Evolutionary conservation across 805 yeast species (phyloP).

Genomic region (Candida gorgasii): DNA sequence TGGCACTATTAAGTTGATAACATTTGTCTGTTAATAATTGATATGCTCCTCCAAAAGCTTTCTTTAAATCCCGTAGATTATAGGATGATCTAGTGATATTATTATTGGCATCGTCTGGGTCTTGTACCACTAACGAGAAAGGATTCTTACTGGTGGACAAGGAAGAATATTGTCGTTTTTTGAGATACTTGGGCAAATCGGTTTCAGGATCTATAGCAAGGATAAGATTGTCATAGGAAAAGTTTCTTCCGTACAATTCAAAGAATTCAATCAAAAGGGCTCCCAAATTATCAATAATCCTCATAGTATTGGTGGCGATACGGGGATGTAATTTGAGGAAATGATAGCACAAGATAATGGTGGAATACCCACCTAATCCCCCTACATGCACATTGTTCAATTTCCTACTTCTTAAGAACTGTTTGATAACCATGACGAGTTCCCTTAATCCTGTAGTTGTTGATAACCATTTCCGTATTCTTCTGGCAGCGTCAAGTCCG

Average conservation of each 20-base stretch:
- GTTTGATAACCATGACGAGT: constrained; percentile 78
- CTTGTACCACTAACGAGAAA: constrained; percentile 76
- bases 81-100: constrained; percentile 85
- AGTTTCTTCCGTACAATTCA: constrained; percentile 86
- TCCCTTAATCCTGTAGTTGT: constrained; percentile 80
- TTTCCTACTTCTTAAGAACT: constrained; percentile 74
- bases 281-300: constrained; percentile 76
- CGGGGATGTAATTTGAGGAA: constrained; percentile 81
- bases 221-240: constrained; percentile 79
- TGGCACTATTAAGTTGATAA: constrained; percentile 65
- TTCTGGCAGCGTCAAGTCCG: constrained; percentile 79
- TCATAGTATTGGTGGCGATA: constrained; percentile 62
- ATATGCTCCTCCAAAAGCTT: constrained; percentile 87
- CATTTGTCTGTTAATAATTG: constrained; percentile 74
- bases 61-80: constrained; percentile 74
- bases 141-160: constrained; percentile 53
- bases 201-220: constrained; percentile 57
- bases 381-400: constrained; percentile 89
- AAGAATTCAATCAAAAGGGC: constrained; percentile 86
- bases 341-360: constrained; percentile 82
- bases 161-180: constrained; percentile 50
- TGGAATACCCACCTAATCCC: constrained; percentile 92
- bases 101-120: constrained; percentile 82
- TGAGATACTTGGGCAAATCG: constrained; percentile 59
- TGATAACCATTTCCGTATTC: constrained; percentile 72